These are phyloP conservation scores for Leishmania major DNA, from an alignment of 208 protist genomes.

Conservation along the genomic window DNA sequence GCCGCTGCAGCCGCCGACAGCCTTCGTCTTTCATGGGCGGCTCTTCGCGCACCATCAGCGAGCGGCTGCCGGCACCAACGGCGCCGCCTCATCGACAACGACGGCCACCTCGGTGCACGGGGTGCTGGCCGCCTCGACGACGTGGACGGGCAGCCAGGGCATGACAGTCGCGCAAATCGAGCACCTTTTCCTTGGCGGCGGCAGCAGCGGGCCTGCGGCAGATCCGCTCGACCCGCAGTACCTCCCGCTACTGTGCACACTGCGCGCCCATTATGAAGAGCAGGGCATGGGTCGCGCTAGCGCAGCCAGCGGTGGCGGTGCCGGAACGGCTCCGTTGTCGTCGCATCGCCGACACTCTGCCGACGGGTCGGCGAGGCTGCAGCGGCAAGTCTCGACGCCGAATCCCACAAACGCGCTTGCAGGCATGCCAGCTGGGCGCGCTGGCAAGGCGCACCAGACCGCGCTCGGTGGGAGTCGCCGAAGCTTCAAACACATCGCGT, in stretches of 20 bases:
- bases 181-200: conserved; percentile 51
- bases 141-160: conserved; percentile 68
- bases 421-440: background rate
- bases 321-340: background rate
- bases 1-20: conserved; percentile 62
- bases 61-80: background rate
- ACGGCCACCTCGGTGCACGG: conserved; percentile 33
- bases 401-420: background rate
- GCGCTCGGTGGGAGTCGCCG: background rate
- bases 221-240: conserved; percentile 79
- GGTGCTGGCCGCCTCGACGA: conserved; percentile 63
- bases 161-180: conserved; percentile 68
- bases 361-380: background rate
- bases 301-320: background rate
- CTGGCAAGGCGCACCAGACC: background rate
- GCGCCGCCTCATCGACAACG: background rate
- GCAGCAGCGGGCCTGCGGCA: conserved; percentile 15
- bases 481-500: background rate
- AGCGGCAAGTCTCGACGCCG: background rate
- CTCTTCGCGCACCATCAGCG: conserved; percentile 20
- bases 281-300: conserved; percentile 10
- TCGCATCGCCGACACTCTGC: background rate
- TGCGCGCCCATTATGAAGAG: conserved; percentile 66
- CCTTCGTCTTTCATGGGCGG: conserved; percentile 54
- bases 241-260: conserved; percentile 48